phyloP scores from a whole-genome alignment of 306 rosid genomes.

The Arachis stenosperma region DNA sequence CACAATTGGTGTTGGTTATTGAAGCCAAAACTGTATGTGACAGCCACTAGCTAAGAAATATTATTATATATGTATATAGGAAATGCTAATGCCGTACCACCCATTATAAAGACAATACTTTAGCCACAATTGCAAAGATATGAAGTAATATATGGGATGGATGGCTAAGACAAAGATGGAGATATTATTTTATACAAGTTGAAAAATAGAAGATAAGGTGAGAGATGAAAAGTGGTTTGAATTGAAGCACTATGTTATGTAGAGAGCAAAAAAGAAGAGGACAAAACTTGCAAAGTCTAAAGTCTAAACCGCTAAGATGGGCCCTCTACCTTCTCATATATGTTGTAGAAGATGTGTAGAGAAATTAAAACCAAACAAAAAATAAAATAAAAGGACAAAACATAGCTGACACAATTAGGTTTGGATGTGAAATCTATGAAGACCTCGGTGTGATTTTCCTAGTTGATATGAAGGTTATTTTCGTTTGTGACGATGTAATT shows the following conservation, averaged over 20 bases:
- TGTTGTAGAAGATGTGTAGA: slow-evolving; percentile 37
- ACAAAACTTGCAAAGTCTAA: slow-evolving; percentile 31
- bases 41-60: neutral
- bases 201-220: slow-evolving; percentile 43
- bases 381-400: too few species aligned
- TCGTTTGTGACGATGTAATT: too few species aligned
- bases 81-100: slow-evolving; percentile 37
- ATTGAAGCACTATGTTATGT: slow-evolving; percentile 26
- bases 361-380: neutral
- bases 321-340: slow-evolving; percentile 29
- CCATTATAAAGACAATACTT: slow-evolving; percentile 43
- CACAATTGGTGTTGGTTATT: neutral
- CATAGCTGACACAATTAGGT: too few species aligned
- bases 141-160: slow-evolving; percentile 44
- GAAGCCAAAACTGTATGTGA: neutral
- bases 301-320: slow-evolving; percentile 43
- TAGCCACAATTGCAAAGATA: slow-evolving; percentile 41
- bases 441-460: too few species aligned
- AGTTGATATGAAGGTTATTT: too few species aligned
- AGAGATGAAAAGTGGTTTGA: slow-evolving; percentile 36
- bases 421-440: too few species aligned
- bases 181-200: slow-evolving; percentile 40
- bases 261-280: slow-evolving; percentile 21
- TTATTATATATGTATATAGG: neutral
- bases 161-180: slow-evolving; percentile 15